Evolutionary conservation across 768 basidiomycete genomes (phyloP), one percentile per base, ranked within the genome.

Genomic region (Rhizopogon sp.): DNA sequence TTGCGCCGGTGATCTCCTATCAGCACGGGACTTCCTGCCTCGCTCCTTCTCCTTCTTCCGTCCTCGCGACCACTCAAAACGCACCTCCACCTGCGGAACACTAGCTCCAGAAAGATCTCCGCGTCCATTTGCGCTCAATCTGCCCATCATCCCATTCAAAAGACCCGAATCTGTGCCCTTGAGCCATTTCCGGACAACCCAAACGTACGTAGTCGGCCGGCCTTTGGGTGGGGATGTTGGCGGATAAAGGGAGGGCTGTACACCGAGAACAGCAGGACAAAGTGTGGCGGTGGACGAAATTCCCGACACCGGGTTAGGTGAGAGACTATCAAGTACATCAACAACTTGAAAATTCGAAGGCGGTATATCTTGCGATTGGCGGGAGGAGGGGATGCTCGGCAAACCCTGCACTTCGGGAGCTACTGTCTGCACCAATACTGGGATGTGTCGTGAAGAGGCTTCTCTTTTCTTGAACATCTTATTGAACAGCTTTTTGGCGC

Each of bases 131-230:
- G 65, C 61, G 53, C 66, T 69, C 55, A 77, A 63, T 54, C 69
- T 72, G 31, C 72, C 76, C 45, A 76, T 72, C 57, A 81, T 64
- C 17, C 76, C 78, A 43, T 79, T 69, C 13, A 82, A 50, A 39
- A 81, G 64, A 39, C 79, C 68, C 5, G 70, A 65, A 16, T 78
- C 77, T 9, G 69, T 65, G 25, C 78, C 79, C 66, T 92, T 93
- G 60, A 86, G 66, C 91, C 91, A 93, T 59, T 73, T 77, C 47
- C 84, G 75, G 28, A 90, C 82, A 17, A 87, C 75, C 90, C 90
- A 93, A 5, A 87, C 81, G 56, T 93, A 91, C 70, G 70, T 71
- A 8, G 67, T 70, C 1, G 79, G 74, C 3, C 76, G 71, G 5
- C 72, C 74, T 39, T 56, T 70, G 51, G 68, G 74, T 16, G 66